Evolutionary conservation across 768 basidiomycete species (phyloP), one percentile per base, ranked within the genome.

Genomic region (Lentinus tigrinus): DNA sequence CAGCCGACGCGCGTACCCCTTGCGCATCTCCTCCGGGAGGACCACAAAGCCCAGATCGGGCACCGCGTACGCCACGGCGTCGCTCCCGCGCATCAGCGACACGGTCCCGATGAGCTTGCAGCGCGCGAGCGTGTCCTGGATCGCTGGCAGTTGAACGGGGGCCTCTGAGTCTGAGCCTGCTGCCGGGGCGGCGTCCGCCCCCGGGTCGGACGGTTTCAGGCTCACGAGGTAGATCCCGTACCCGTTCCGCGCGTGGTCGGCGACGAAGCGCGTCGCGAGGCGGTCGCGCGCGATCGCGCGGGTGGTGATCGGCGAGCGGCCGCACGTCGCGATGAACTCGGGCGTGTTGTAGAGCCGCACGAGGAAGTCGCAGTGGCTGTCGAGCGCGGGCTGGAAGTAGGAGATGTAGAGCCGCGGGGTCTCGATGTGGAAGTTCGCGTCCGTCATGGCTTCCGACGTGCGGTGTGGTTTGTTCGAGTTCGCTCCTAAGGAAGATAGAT

Each of bases 281-380:
- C 19, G 47, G 26, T 31, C 17, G 27, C 47, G 47, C n/a, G 47
- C 47, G 28, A 17, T 21, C 13, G 31, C 47, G 28, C 47, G 47
- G 14, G 47, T 48, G 16, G 26, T 48, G 47, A 48, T 10, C 6
- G 24, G 11, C n/a, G 27, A 9, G 10, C n/a, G 9, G n/a, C 47
- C 47, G 47, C 24, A 24, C 14, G 9, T 13, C 6, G 47, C 26
- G 47, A 48, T 16, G 47, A 48, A 48, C 17, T n/a, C 27, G 14
- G 47, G 27, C 17, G 27, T 34, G 47, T 28, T 48, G 47, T 48
- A 48, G 47, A 48, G 47, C n/a, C 5, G 2, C 16, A 48, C 27
- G 47, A 48, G 47, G 28, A 48, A 31, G 47, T 48, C 47, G 28
- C 47, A 48, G 47, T 48, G 47, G 27, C 17, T 27, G 47, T 48